A percentile compares a stretch with the other conserved stretches of the same genome.
Evolutionary conservation across 176 grass and related monocot species (phyloP).

Genomic region (Tillandsia leiboldiana): DNA sequence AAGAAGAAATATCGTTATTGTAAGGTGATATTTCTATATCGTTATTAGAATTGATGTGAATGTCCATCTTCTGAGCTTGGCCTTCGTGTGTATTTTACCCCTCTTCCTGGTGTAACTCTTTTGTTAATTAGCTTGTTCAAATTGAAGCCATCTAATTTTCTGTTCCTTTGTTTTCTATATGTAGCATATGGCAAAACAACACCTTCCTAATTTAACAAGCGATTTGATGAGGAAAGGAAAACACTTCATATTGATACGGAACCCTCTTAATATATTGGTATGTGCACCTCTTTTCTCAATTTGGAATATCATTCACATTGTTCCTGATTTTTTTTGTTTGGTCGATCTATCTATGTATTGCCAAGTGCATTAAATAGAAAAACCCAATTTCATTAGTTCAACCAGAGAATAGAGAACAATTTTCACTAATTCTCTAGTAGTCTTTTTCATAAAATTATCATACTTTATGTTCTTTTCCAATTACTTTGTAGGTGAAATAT

Average conservation of each 20-base stretch:
- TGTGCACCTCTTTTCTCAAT: conserved; percentile 1
- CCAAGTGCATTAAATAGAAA: not conserved
- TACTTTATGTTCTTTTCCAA: no score
- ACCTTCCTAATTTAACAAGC: conserved; percentile 46
- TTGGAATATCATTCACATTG: not conserved
- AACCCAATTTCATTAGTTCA: not conserved
- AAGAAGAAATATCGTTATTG: conserved; percentile 71
- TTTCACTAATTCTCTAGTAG: no score
- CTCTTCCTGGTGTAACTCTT: not conserved
- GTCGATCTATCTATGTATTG: no score
- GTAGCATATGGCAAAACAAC: conserved; percentile 92
- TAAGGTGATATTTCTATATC: conserved; percentile 46
- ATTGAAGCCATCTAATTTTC: not conserved
- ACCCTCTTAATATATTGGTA: conserved; percentile 88
- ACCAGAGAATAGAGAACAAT: no score
- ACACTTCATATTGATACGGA: conserved; percentile 92
- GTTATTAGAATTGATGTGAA: not conserved
- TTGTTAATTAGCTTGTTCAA: not conserved
- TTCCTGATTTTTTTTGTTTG: not conserved
- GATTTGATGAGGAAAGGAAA: conserved; percentile 92
- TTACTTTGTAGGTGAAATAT: no score
- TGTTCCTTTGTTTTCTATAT: not conserved
- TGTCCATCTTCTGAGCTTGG: not conserved
- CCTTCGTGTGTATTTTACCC: not conserved
- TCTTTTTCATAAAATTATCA: no score